phyloP scores from a whole-genome alignment of 2,329 filamentous ascomycete genomes.

The Didymella pomorum region DNA sequence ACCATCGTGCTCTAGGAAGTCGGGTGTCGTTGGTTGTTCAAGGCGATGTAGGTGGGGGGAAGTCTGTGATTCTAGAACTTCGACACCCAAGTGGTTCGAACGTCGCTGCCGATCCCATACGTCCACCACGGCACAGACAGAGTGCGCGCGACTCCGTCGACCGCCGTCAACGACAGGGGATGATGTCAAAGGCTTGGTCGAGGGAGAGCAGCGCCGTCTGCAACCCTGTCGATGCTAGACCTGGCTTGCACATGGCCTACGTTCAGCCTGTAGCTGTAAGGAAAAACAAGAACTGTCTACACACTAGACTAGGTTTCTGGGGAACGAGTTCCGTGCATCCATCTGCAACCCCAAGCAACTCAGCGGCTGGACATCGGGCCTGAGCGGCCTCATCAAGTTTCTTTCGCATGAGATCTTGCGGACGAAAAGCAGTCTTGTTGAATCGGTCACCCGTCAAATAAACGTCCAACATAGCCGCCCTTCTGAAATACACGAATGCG shows the following conservation, averaged over 20 bases:
- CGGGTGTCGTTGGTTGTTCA: constrained; percentile 6
- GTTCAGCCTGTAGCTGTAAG: constrained; percentile 14
- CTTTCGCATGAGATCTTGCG: neutral
- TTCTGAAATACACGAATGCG: neutral
- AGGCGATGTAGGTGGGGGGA: constrained; percentile 6
- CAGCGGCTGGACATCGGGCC: constrained; percentile 6
- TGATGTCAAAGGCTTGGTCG: constrained; percentile 20
- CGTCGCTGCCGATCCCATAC: constrained; percentile 12
- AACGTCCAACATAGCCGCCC: neutral
- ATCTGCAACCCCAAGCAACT: neutral
- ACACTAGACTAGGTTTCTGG: constrained; percentile 16
- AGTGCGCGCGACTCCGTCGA: constrained; percentile 4
- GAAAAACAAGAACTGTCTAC: constrained; percentile 22
- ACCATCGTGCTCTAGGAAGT: constrained; percentile 1
- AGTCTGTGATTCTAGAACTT: constrained; percentile 15
- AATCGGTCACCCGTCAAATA: neutral
- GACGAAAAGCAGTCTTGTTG: neutral
- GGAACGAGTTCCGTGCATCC: constrained; percentile 10
- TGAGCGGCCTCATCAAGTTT: constrained; percentile 8
- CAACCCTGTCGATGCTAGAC: constrained; percentile 11
- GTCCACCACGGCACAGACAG: constrained; percentile 3
- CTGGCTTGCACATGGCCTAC: constrained; percentile 7
- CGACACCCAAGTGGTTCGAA: neutral
- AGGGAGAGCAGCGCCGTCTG: constrained; percentile 4
- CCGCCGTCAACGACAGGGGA: neutral